Evolutionary conservation across 805 yeast genomes (phyloP).

Genomic region (Nematodospora valgi): DNA sequence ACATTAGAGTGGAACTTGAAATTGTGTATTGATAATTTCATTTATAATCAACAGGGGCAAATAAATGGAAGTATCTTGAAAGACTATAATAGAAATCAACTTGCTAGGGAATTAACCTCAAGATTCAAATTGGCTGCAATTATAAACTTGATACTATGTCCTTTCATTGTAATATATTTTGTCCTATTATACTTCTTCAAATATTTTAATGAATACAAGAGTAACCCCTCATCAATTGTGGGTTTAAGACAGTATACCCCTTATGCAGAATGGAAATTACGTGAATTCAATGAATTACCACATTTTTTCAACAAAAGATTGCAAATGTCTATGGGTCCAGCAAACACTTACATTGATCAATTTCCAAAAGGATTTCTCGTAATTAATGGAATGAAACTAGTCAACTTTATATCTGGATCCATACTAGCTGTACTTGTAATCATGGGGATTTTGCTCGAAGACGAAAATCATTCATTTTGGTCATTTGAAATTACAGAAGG

Average conservation of each 20-base stretch:
- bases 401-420: slow-evolving; percentile 76
- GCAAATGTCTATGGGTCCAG: slow-evolving; percentile 72
- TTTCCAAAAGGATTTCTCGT: slow-evolving; percentile 73
- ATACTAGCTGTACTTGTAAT: slow-evolving; percentile 73
- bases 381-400: slow-evolving; percentile 33
- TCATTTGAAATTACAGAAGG: slow-evolving; percentile 85
- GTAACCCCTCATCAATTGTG: slow-evolving; percentile 78
- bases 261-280: slow-evolving; percentile 88
- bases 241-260: slow-evolving; percentile 82
- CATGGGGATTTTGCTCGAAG: slow-evolving; percentile 73
- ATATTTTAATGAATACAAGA: slow-evolving; percentile 88
- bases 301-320: slow-evolving; percentile 82
- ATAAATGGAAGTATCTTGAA: slow-evolving; percentile 67
- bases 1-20: slow-evolving; percentile 94
- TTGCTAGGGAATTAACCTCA: slow-evolving; percentile 68
- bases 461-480: slow-evolving; percentile 73
- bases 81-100: slow-evolving; percentile 61
- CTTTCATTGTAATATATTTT: slow-evolving; percentile 81
- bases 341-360: slow-evolving; percentile 80
- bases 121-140: slow-evolving; percentile 87
- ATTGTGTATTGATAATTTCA: slow-evolving; percentile 80
- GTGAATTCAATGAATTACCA: slow-evolving; percentile 91
- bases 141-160: slow-evolving; percentile 77
- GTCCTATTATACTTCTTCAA: slow-evolving; percentile 80
- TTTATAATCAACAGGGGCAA: slow-evolving; percentile 82